Evolutionary conservation across 2,329 filamentous ascomycete genomes (phyloP).

Genomic region (Penicillium sp.): DNA sequence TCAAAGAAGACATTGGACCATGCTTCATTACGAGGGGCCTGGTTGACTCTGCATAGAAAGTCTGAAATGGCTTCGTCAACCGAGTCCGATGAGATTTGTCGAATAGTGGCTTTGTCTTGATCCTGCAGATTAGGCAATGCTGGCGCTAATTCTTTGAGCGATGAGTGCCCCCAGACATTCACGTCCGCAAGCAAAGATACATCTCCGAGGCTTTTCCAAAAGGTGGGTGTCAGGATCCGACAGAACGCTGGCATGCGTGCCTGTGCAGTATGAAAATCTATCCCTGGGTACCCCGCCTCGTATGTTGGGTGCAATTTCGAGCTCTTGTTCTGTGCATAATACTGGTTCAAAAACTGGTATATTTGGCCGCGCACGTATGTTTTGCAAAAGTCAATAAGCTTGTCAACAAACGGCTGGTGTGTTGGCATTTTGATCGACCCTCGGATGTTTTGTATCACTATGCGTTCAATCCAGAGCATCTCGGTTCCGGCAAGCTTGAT

Average conservation of each 20-base stretch:
- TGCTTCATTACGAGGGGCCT: background rate
- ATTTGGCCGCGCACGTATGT: conserved; percentile 30
- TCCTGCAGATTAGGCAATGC: conserved; percentile 1
- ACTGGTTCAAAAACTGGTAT: conserved; percentile 17
- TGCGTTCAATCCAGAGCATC: conserved; percentile 37
- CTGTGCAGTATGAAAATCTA: conserved; percentile 16
- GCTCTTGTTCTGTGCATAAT: background rate
- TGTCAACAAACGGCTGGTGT: conserved; percentile 16
- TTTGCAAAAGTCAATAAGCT: conserved; percentile 25
- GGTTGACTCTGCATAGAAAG: background rate
- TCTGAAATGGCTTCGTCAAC: background rate
- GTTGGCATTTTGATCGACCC: conserved; percentile 11
- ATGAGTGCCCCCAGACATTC: background rate
- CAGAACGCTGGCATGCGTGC: conserved; percentile 18
- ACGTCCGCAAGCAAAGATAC: conserved; percentile 8
- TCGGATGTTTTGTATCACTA: conserved; percentile 25
- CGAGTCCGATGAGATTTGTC: background rate
- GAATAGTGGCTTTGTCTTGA: conserved; percentile 3
- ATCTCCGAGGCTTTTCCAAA: conserved; percentile 23
- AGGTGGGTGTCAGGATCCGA: conserved; percentile 26
- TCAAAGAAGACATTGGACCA: background rate
- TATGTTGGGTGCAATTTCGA: background rate
- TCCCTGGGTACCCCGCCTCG: conserved; percentile 6
- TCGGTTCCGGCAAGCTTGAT: conserved; percentile 28
- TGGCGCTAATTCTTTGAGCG: conserved; percentile 4